phyloP scores from a whole-genome alignment of 164 flowering plant genomes.

The Cinnamomum chago region DNA sequence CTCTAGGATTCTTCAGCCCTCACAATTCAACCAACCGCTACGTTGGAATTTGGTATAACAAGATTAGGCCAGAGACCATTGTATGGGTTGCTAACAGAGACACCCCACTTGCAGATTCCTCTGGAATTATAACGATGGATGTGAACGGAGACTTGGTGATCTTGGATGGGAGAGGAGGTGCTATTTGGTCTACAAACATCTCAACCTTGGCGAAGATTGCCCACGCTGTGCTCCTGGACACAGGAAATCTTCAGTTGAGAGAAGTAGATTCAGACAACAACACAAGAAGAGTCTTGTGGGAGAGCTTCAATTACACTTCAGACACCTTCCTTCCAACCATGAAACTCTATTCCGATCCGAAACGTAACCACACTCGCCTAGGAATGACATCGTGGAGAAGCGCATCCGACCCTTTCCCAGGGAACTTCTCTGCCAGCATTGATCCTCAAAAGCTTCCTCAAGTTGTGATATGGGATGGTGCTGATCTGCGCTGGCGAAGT shows the following conservation, averaged over 20 bases:
- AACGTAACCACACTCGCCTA: constrained; percentile 1
- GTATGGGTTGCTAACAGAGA: constrained; percentile 69
- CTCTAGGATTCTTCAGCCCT: constrained; percentile 22
- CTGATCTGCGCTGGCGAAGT: background rate
- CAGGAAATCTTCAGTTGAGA: constrained; percentile 40
- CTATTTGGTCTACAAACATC: background rate
- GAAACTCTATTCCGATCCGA: constrained; percentile 22
- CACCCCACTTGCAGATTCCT: constrained; percentile 33
- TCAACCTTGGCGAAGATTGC: background rate
- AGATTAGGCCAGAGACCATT: constrained; percentile 13
- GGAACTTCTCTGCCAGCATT: background rate
- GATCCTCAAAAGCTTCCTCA: background rate
- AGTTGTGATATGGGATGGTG: background rate
- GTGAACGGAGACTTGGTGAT: constrained; percentile 24
- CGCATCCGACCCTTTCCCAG: background rate
- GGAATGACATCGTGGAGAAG: constrained; percentile 6
- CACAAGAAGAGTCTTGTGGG: background rate
- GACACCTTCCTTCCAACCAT: constrained; percentile 29
- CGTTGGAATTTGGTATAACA: constrained; percentile 23
- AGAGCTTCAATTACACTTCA: constrained; percentile 7
- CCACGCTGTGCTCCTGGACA: constrained; percentile 28
- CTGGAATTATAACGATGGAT: constrained; percentile 24
- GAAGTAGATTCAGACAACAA: background rate
- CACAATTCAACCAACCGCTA: constrained; percentile 10
- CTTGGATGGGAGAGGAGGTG: background rate